Evolutionary conservation across 2,329 filamentous ascomycete genomes (phyloP), one percentile per base, ranked within the genome.

Genomic region (Catunica adiposa): DNA sequence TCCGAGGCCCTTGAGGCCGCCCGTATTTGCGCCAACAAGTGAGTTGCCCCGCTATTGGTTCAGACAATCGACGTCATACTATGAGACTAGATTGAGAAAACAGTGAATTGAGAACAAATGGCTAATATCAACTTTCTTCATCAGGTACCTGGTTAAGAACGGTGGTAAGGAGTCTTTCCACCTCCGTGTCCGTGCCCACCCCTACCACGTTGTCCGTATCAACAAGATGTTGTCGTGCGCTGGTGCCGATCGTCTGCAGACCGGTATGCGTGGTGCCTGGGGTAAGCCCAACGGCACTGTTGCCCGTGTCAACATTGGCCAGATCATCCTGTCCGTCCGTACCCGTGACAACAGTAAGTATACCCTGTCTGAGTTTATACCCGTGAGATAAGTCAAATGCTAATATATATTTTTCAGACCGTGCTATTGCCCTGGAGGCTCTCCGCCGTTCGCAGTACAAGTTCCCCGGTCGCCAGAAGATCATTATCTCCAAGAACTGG

Each of bases 151-250:
- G 63, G 79, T 83, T 73, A 84, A 84, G 79, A 72, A 74, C 66
- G 72, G 75, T 66, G 82, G 82, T 72, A 85, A 85, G 78, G 82
- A 85, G 69, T 72, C 74, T 69, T 85, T 85, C 79, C 82, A 85
- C 71, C 74, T 85, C 64, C 81, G 82, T 66, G 78, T 85, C 70
- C 82, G 92, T 71, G 89, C 89, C 70, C 92, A 98, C 82, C 92
- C 92, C 65, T 98, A 87, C 88, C 92, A 98, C 82, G 92, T 98
- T 77, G 86, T 98, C 81, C 92, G 92, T 77, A 98, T 98, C 89
- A 98, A 98, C 89, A 98, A 98, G 86, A 98, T 98, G 92, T 90
- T 98, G 88, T 97, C 92, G 71, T 98, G 92, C 76, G 92, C 92
- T 70, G 92, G 92, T 82, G 92, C 92, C 84, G 92, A 98, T 97